phyloP scores from a whole-genome alignment of 164 flowering plant genomes.

The Platanus orientalis region DNA sequence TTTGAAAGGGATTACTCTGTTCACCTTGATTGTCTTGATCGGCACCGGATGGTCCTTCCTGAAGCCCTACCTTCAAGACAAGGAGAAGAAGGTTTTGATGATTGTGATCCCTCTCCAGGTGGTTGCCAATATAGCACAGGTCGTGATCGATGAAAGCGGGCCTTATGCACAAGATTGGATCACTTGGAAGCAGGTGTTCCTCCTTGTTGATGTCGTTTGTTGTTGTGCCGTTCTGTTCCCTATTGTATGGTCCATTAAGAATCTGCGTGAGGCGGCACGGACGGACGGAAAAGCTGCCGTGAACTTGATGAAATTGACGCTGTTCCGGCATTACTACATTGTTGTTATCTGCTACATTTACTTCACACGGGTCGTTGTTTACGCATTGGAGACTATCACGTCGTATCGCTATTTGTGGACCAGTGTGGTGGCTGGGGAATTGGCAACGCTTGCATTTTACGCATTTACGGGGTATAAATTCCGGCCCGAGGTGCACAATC shows the following conservation, averaged over 20 bases:
- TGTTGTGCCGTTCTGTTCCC: slow-evolving; percentile 91
- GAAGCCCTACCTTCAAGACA: no score
- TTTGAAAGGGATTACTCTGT: no score
- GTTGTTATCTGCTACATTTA: slow-evolving; percentile 90
- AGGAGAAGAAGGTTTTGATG: no score
- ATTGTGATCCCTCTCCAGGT: no score
- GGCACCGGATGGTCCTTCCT: no score
- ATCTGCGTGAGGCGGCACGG: slow-evolving; percentile 75
- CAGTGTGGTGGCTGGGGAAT: slow-evolving; percentile 72
- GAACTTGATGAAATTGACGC: slow-evolving; percentile 78
- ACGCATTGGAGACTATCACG: slow-evolving; percentile 72
- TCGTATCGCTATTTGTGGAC: slow-evolving; percentile 80
- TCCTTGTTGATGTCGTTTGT: no score
- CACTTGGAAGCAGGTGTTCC: no score
- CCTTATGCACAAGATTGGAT: no score
- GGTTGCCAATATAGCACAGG: no score
- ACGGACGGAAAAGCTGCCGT: slow-evolving; percentile 93
- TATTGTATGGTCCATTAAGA: slow-evolving; percentile 93
- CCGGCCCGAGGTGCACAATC: slow-evolving; percentile 81
- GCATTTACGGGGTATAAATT: slow-evolving; percentile 76
- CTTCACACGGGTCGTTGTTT: slow-evolving; percentile 86
- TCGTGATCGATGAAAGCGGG: no score
- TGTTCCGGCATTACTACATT: slow-evolving; percentile 82
- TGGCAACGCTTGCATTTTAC: slow-evolving; percentile 81
- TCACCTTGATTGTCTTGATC: no score